These are phyloP conservation scores for Podospora pseudocomata DNA, from an alignment of 495 filamentous ascomycete species.

Conservation along the genomic window DNA sequence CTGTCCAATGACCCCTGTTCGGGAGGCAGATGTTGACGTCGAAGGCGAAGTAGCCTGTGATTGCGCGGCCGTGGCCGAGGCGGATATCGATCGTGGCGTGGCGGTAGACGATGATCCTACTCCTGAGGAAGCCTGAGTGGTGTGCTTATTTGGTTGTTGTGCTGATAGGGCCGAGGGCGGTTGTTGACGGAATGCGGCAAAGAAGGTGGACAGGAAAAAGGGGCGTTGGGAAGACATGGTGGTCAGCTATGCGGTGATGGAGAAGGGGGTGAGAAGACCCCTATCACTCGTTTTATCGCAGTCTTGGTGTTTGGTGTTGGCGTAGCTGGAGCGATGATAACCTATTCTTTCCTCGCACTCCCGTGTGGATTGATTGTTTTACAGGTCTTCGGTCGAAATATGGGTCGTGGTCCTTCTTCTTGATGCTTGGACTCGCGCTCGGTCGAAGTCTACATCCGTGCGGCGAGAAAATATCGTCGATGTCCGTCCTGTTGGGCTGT, in stretches of 20 bases:
- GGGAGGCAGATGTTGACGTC: constrained; percentile 33
- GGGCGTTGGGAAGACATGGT: constrained; percentile 73
- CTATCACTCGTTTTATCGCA: neutral
- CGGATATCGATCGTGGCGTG: constrained; percentile 22
- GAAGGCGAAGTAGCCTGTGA: constrained; percentile 24
- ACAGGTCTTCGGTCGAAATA: neutral
- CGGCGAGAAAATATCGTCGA: neutral
- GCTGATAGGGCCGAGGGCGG: constrained; percentile 32
- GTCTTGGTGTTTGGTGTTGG: neutral
- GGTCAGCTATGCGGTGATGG: constrained; percentile 1
- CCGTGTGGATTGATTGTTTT: neutral
- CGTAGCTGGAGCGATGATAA: neutral
- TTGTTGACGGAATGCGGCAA: constrained; percentile 70
- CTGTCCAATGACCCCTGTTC: constrained; percentile 41
- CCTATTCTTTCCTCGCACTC: neutral
- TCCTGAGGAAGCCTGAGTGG: constrained; percentile 33
- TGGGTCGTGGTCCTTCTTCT: neutral
- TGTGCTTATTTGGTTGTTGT: constrained; percentile 45
- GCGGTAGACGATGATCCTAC: constrained; percentile 23
- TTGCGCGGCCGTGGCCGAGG: constrained; percentile 30
- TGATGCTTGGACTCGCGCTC: neutral
- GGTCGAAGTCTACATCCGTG: neutral
- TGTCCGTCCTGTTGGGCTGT: neutral
- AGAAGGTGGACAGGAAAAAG: constrained; percentile 78
- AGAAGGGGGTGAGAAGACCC: neutral